A percentile compares a stretch with the other conserved stretches of the same genome.
phyloP scores from a whole-genome alignment of 73 alveolate species.

The Paramecium pentaurelia region DNA sequence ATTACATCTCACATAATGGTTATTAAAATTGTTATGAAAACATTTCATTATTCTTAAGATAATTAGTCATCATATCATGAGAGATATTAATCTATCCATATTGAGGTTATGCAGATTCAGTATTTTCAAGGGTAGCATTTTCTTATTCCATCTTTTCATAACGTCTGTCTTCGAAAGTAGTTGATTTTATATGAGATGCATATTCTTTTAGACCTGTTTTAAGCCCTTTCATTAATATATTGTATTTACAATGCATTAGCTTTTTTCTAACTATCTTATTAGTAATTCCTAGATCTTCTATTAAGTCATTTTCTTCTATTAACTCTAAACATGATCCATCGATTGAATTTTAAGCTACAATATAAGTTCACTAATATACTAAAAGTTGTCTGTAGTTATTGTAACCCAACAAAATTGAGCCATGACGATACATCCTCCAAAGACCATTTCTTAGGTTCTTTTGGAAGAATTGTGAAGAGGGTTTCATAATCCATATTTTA shows the following conservation, averaged over 20 bases:
- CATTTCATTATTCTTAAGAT: conserved; percentile 48
- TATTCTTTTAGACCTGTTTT: background rate
- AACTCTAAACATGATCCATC: conserved; percentile 79
- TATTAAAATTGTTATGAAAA: conserved; percentile 4
- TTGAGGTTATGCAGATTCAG: background rate
- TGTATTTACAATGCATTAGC: conserved; percentile 56
- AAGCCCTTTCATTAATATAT: background rate
- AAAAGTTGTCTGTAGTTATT: background rate
- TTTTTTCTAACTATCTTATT: conserved; percentile 77
- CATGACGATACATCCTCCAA: conserved; percentile 18
- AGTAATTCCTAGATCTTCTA: conserved; percentile 66
- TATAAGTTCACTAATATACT: background rate
- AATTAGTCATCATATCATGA: conserved; percentile 42
- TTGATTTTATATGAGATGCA: background rate
- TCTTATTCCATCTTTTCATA: conserved; percentile 37
- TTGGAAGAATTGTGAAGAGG: conserved; percentile 12
- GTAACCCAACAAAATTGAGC: conserved; percentile 27
- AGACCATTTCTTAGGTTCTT: conserved; percentile 40
- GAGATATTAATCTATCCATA: background rate
- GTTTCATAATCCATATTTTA: conserved; percentile 50
- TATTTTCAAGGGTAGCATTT: conserved; percentile 9
- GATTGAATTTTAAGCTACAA: conserved; percentile 54
- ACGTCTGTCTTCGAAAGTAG: background rate
- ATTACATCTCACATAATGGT: conserved; percentile 20
- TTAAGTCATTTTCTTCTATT: conserved; percentile 70